These are phyloP conservation scores for Corymbia citriodora DNA, from an alignment of 441 rosid species.

Conservation along the genomic window DNA sequence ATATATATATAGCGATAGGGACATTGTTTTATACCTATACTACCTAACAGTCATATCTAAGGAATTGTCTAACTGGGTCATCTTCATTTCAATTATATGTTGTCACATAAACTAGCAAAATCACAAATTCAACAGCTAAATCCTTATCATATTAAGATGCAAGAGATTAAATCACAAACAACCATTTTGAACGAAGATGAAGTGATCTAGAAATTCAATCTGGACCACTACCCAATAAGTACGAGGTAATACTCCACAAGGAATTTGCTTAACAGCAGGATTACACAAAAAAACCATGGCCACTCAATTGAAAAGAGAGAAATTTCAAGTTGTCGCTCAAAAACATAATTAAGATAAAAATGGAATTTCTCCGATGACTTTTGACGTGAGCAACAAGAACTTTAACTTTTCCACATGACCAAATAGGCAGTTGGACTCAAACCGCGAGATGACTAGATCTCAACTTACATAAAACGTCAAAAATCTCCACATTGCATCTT, in stretches of 20 bases:
- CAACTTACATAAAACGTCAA: not conserved
- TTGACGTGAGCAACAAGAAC: rapidly evolving
- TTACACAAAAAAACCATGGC: not conserved
- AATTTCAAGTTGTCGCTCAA: not conserved
- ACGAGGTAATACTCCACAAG: not conserved
- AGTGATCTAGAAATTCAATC: not conserved
- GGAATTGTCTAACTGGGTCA: not conserved
- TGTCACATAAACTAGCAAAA: not conserved
- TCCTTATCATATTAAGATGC: not conserved
- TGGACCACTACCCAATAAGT: not conserved
- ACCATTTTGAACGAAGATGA: not conserved
- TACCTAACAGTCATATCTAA: not conserved
- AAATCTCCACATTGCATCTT: not conserved
- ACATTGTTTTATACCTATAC: not conserved
- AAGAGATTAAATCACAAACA: not conserved
- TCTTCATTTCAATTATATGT: not conserved
- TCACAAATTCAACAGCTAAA: not conserved
- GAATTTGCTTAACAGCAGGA: not conserved
- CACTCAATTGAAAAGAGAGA: not conserved
- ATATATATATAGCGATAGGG: rapidly evolving
- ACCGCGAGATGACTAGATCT: not conserved
- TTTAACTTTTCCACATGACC: not conserved
- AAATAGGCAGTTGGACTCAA: not conserved
- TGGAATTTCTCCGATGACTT: not conserved
- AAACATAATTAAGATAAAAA: not conserved